Conservation (phyloP, 768 basidiomycete species). For the Tylopilus subfusipes region DNA sequence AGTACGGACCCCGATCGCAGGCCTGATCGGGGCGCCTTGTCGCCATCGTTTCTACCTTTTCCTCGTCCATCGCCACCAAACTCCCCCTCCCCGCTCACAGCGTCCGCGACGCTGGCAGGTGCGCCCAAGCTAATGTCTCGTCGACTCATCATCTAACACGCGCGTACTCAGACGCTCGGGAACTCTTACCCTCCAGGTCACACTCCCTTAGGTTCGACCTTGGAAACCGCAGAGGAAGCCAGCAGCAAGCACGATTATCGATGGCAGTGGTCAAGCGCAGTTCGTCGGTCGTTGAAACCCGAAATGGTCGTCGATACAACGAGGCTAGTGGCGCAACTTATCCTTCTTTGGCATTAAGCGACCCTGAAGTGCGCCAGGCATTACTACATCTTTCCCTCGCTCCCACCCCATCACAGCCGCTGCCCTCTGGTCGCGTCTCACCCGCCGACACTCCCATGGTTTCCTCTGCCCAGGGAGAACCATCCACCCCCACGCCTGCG, state of each 20-base stretch:
- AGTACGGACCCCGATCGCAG: conserved; percentile 14
- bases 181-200: conserved; percentile 8
- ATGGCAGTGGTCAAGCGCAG: conserved; percentile 28
- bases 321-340: conserved; percentile 14
- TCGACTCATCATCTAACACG: neutral
- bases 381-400: conserved; percentile 14
- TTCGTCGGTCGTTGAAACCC: conserved; percentile 22
- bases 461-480: conserved; percentile 18
- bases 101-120: conserved; percentile 30
- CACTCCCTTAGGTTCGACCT: conserved; percentile 24
- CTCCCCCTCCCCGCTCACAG: conserved; percentile 14
- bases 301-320: conserved; percentile 7
- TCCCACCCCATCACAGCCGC: conserved; percentile 19
- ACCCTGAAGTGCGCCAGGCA: conserved; percentile 15
- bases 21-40: conserved; percentile 16
- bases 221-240: conserved; percentile 14
- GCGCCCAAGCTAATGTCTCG: neutral
- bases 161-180: conserved; percentile 15
- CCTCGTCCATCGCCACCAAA: conserved; percentile 25
- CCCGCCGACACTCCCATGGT: conserved; percentile 9
- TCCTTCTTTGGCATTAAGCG: conserved; percentile 16
- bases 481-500: conserved; percentile 34
- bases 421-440: conserved; percentile 12
- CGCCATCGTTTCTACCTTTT: conserved; percentile 31
- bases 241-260: conserved; percentile 1